These are phyloP conservation scores for Amanita polypyramis DNA, from an alignment of 768 basidiomycete species.

Conservation along the genomic window DNA sequence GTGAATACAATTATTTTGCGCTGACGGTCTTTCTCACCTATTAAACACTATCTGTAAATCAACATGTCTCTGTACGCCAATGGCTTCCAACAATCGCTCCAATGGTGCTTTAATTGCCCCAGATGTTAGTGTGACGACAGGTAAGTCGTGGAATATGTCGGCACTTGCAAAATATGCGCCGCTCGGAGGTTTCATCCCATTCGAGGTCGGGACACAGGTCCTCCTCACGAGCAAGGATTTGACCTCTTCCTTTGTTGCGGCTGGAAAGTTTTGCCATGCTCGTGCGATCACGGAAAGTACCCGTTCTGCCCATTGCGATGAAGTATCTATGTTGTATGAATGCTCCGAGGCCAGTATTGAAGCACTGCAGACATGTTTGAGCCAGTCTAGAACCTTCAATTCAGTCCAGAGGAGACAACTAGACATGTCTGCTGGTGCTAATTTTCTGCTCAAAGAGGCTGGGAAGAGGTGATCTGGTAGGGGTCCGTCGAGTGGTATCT, in stretches of 20 bases:
- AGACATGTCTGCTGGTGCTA: constrained; percentile 39
- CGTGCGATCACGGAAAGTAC: constrained; percentile 58
- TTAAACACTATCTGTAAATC: constrained; percentile 91
- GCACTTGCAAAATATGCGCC: constrained; percentile 81
- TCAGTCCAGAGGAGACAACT: constrained; percentile 71
- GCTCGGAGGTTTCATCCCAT: constrained; percentile 61
- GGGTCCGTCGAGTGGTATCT: constrained; percentile 66
- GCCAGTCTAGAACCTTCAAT: constrained; percentile 66
- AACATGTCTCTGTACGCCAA: constrained; percentile 87
- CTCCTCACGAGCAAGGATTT: constrained; percentile 35
- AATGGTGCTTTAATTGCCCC: constrained; percentile 56
- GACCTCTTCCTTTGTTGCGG: constrained; percentile 35
- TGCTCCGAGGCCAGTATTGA: constrained; percentile 27
- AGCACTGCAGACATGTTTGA: constrained; percentile 49
- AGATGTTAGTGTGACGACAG: constrained; percentile 66
- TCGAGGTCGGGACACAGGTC: constrained; percentile 61
- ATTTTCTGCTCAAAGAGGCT: constrained; percentile 46
- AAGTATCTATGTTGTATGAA: constrained; percentile 54
- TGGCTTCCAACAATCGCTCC: constrained; percentile 57
- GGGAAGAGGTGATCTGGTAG: constrained; percentile 69
- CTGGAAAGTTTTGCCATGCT: constrained; percentile 59
- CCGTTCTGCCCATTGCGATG: constrained; percentile 71
- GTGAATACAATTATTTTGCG: background rate
- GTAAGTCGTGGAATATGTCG: constrained; percentile 82
- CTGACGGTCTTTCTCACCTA: constrained; percentile 32